phyloP scores from a whole-genome alignment of 192 early-diverging fungal species.

The Dissophora ornata region DNA sequence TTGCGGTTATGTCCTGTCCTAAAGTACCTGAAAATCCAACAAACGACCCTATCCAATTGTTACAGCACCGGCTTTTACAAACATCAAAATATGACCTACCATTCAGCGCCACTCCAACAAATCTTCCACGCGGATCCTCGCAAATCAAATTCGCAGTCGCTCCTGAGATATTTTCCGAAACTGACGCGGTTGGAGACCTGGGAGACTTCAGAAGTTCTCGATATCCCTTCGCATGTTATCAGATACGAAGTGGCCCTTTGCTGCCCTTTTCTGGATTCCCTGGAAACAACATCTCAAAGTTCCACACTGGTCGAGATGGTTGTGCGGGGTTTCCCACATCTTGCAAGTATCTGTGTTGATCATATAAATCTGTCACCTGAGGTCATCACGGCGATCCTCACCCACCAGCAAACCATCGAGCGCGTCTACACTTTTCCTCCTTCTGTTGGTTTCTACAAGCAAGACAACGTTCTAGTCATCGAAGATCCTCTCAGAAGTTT shows the following conservation, averaged over 20 bases:
- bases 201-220: background rate
- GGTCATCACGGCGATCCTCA: background rate
- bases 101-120: background rate
- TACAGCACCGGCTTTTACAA: background rate
- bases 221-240: background rate
- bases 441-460: background rate
- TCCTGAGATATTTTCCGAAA: constrained; percentile 6
- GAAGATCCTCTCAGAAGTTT: background rate
- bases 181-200: background rate
- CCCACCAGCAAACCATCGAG: background rate
- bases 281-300: background rate
- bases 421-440: background rate
- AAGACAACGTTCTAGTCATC: background rate
- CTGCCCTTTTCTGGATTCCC: background rate
- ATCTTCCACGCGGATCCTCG: background rate
- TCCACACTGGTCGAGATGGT: background rate
- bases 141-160: background rate
- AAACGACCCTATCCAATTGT: too few relatives aligned
- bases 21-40: background rate
- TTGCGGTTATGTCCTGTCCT: background rate
- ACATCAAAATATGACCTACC: background rate
- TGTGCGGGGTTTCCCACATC: background rate
- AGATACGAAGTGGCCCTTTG: background rate
- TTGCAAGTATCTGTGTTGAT: background rate
- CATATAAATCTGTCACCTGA: background rate